A percentile compares a stretch with the other conserved stretches of the same genome.
Evolutionary conservation across 768 basidiomycete genomes (phyloP).

Genomic region (Dentipellis fragilis): DNA sequence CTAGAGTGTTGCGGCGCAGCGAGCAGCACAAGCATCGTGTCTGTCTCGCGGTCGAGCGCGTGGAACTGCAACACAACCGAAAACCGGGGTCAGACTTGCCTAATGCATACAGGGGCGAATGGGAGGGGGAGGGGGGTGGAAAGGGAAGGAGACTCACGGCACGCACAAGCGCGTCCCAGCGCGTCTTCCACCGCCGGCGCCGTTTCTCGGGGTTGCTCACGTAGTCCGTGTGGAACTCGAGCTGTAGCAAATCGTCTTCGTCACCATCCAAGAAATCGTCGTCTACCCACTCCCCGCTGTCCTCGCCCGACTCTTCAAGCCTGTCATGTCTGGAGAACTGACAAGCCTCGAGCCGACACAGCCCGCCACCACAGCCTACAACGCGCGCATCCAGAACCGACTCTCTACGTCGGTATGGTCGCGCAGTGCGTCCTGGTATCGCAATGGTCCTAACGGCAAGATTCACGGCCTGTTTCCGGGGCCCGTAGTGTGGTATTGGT

Average conservation of each 20-base stretch:
- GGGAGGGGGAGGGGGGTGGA: not conserved
- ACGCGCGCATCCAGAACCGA: conserved; percentile 3
- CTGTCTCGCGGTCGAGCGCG: conserved; percentile 69
- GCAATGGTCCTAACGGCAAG: conserved; percentile 1
- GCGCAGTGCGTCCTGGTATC: conserved; percentile 11
- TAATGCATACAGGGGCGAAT: conserved; percentile 13
- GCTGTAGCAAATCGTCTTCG: conserved; percentile 59
- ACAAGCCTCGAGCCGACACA: conserved; percentile 12
- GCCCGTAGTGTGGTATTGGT: conserved; percentile 7
- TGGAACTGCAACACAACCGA: conserved; percentile 46
- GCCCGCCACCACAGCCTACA: conserved; percentile 7
- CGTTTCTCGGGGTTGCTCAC: conserved; percentile 59
- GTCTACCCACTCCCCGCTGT: conserved; percentile 29
- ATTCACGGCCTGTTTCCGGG: conserved; percentile 6
- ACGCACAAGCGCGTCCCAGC: conserved; percentile 67
- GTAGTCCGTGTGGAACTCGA: conserved; percentile 70
- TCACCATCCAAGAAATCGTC: conserved; percentile 73
- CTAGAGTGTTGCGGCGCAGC: conserved; percentile 68
- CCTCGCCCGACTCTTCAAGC: conserved; percentile 20
- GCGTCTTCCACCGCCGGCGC: conserved; percentile 60
- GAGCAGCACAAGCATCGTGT: conserved; percentile 64
- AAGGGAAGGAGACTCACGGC: conserved; percentile 35
- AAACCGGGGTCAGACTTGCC: conserved; percentile 21
- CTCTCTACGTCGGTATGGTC: conserved; percentile 4
- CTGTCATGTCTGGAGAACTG: not conserved